A percentile compares a stretch with the other conserved stretches of the same genome.
These are phyloP conservation scores for Mimosa bimucronata DNA, from an alignment of 306 rosid species.

Conservation along the genomic window DNA sequence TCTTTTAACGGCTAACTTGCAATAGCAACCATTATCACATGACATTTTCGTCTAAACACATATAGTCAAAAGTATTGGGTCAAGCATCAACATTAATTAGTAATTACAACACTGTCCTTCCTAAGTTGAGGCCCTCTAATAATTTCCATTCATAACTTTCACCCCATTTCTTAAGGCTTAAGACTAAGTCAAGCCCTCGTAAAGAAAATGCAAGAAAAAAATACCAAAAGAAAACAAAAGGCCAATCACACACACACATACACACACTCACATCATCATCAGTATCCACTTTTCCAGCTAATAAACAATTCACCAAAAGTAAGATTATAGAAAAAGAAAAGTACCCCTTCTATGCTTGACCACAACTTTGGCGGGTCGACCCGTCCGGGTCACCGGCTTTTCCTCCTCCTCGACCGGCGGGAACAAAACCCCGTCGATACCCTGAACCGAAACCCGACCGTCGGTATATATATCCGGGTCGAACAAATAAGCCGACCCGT, in stretches of 20 bases:
- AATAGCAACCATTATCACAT: slow-evolving; percentile 29
- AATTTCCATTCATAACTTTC: slow-evolving; percentile 18
- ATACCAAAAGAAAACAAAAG: neutral
- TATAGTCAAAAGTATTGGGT: neutral
- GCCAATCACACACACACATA: neutral
- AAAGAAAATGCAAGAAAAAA: slow-evolving; percentile 37
- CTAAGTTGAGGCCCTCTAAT: neutral
- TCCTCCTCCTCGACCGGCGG: slow-evolving; percentile 49
- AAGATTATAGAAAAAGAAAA: slow-evolving; percentile 38
- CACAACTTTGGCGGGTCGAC: slow-evolving; percentile 62
- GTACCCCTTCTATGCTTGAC: slow-evolving; percentile 77
- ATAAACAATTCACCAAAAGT: neutral
- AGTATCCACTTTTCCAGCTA: slow-evolving; percentile 33
- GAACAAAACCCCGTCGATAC: slow-evolving; percentile 75
- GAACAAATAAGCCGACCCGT: slow-evolving; percentile 74
- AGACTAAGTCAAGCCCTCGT: neutral
- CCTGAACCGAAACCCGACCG: slow-evolving; percentile 85
- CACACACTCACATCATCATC: slow-evolving; percentile 29
- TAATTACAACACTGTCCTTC: neutral
- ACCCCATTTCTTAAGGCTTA: slow-evolving; percentile 31
- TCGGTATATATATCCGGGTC: slow-evolving; percentile 85
- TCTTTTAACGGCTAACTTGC: slow-evolving; percentile 18
- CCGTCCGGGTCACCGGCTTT: slow-evolving; percentile 40
- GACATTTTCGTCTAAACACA: slow-evolving; percentile 16
- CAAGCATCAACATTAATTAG: neutral